A percentile compares a stretch with the other conserved stretches of the same genome.
These are phyloP conservation scores for Gaultheria prostrata DNA, from an alignment of 148 eudicot species.

Conservation along the genomic window DNA sequence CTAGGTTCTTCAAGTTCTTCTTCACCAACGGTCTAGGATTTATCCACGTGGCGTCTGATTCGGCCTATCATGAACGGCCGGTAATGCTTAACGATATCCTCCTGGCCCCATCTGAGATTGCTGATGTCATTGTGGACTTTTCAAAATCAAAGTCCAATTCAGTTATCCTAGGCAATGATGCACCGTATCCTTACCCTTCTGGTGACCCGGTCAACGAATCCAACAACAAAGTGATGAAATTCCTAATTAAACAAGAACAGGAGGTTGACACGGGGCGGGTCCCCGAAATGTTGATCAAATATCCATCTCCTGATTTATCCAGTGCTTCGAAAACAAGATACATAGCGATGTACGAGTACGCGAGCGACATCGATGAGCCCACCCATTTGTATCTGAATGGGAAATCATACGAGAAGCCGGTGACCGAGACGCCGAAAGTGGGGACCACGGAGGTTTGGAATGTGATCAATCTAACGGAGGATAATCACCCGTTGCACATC, in stretches of 20 bases:
- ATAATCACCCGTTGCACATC: constrained; percentile 81
- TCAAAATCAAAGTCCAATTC: constrained; percentile 37
- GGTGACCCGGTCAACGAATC: constrained; percentile 66
- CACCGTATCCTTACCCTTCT: constrained; percentile 69
- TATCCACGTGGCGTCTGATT: constrained; percentile 66
- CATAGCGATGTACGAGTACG: constrained; percentile 72
- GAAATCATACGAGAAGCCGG: constrained; percentile 56
- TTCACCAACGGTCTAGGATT: constrained; percentile 53
- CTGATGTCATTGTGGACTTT: constrained; percentile 73
- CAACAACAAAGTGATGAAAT: constrained; percentile 76
- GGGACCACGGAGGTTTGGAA: constrained; percentile 78
- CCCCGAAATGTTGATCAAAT: constrained; percentile 43
- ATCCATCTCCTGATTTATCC: constrained; percentile 45
- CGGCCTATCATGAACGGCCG: constrained; percentile 49
- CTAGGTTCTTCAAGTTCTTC: constrained; percentile 62
- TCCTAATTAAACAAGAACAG: constrained; percentile 32
- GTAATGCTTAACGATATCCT: constrained; percentile 32
- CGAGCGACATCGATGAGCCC: constrained; percentile 54
- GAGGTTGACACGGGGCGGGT: constrained; percentile 32
- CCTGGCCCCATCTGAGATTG: constrained; percentile 73
- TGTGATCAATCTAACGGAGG: constrained; percentile 79
- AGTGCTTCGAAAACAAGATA: constrained; percentile 45
- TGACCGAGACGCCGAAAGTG: constrained; percentile 68
- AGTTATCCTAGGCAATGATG: constrained; percentile 54
- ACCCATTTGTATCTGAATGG: constrained; percentile 71